Evolutionary conservation across 257 asterid genomes (phyloP), one percentile per base, ranked within the genome.

Genomic region (Capsicum rhomboideum): DNA sequence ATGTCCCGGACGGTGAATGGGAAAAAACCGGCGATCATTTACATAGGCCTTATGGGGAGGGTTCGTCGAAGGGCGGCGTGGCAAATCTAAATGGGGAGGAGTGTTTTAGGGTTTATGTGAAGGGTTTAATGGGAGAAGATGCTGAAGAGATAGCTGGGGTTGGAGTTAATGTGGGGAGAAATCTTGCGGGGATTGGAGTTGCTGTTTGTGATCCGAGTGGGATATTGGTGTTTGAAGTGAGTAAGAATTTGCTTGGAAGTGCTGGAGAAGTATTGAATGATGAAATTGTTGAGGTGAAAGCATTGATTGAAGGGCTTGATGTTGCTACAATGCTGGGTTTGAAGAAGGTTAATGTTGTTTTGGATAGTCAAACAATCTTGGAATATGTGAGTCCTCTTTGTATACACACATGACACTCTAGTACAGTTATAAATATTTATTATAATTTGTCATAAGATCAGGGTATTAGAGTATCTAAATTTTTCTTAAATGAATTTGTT

Each of bases 161-260:
- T n/a, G n/a, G n/a, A n/a, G 34, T 53, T 69, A n/a, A 17, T 17
- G 53, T 18, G 58, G 31, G 67, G 75, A 31, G 13, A 6, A 14
- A 12, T 16, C 5, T 28, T 7, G 53, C 82, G 3, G 93, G 90
- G 50, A 83, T 93, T 59, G 97, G 97, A 13, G 92, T 90, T 10
- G 96, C 94, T 11, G 82, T 92, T 82, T 89, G 91, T 84, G 94
- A 91, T 84, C 82, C 69, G 84, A 86, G 86, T 72, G 97, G 88
- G 78, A 85, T 82, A 13, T 64, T 92, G 88, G 77, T 92, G 74
- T 87, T 90, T 82, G 93, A 92, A 83, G 68, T 89, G 87, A 86
- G 92, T 64, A 93, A 91, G 74, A 86, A 87, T 77, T 84, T 93
- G 77, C 29, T 79, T 11, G 78, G 59, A 85, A 79, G 67, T 17